These are phyloP conservation scores for Ceratobasidium sp. DNA, from an alignment of 1,284 basidiomycete genomes.

Conservation along the genomic window DNA sequence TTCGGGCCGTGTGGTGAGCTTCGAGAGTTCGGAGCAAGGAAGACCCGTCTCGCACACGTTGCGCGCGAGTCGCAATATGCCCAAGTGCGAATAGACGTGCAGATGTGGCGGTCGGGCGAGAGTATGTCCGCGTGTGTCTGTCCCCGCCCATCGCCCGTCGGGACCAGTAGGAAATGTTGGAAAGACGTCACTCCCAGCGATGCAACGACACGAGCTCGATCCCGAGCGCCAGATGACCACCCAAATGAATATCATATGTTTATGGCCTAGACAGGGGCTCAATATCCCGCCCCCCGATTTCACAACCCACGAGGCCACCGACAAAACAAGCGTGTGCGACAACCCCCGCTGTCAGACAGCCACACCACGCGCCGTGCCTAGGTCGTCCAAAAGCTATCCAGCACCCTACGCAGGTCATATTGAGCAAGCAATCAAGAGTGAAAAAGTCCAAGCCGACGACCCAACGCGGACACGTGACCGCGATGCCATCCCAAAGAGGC, in stretches of 20 bases:
- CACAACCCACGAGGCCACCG: background rate
- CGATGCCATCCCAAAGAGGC: background rate
- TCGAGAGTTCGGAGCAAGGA: background rate
- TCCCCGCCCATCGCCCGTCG: background rate
- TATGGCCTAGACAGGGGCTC: constrained; percentile 13
- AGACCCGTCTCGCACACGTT: background rate
- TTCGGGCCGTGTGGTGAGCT: constrained; percentile 1
- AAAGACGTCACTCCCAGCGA: constrained; percentile 12
- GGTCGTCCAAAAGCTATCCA: background rate
- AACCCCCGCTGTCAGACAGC: too few relatives aligned
- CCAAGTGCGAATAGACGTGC: background rate
- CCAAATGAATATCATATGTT: background rate
- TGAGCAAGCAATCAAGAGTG: background rate
- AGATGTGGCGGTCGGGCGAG: background rate
- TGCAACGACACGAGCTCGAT: background rate
- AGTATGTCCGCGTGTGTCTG: background rate
- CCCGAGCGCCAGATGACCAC: background rate
- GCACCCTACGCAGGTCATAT: background rate
- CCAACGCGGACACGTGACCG: constrained; percentile 33
- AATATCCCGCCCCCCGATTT: background rate
- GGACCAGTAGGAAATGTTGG: background rate
- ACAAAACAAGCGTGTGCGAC: background rate
- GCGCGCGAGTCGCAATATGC: background rate
- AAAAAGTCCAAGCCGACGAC: background rate
- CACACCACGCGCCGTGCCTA: background rate